Evolutionary conservation across 495 filamentous ascomycete genomes (phyloP).

Genomic region (Aspergillus cavernicola): DNA sequence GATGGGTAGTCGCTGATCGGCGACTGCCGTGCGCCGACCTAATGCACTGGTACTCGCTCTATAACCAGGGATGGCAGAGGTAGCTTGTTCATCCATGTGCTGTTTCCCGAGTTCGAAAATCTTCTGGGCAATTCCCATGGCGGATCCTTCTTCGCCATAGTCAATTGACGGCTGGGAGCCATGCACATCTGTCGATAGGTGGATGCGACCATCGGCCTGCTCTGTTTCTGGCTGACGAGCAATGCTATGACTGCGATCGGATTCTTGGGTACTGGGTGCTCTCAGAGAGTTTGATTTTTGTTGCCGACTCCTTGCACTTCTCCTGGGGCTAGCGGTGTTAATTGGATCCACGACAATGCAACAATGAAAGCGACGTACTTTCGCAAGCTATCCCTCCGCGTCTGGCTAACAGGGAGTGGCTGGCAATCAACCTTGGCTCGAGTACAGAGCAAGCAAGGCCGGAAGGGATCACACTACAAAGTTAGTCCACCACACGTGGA

Average conservation of each 20-base stretch:
- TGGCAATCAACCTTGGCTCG: slow-evolving; percentile 25
- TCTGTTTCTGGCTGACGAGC: neutral
- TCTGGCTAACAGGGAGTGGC: neutral
- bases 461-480: slow-evolving; percentile 26
- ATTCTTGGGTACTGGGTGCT: too few relatives aligned
- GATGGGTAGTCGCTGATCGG: slow-evolving; percentile 15
- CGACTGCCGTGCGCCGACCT: neutral
- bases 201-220: neutral
- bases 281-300: too few relatives aligned
- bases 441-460: slow-evolving; percentile 28
- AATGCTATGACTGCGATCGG: too few relatives aligned
- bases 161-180: slow-evolving; percentile 5
- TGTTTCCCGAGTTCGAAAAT: slow-evolving; percentile 23
- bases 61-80: slow-evolving; percentile 32
- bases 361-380: neutral
- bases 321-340: neutral
- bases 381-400: neutral
- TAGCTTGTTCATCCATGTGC: slow-evolving; percentile 23
- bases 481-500: too few relatives aligned
- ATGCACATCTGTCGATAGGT: neutral
- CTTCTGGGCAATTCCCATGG: slow-evolving; percentile 25
- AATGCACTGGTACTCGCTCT: slow-evolving; percentile 9
- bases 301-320: too few relatives aligned
- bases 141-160: slow-evolving; percentile 24
- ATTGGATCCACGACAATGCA: neutral